Percentiles rank a stretch among this genome's conserved stretches.
Conservation (phyloP, 2,329 filamentous ascomycete species). For the Rhynchosporium secalis region DNA sequence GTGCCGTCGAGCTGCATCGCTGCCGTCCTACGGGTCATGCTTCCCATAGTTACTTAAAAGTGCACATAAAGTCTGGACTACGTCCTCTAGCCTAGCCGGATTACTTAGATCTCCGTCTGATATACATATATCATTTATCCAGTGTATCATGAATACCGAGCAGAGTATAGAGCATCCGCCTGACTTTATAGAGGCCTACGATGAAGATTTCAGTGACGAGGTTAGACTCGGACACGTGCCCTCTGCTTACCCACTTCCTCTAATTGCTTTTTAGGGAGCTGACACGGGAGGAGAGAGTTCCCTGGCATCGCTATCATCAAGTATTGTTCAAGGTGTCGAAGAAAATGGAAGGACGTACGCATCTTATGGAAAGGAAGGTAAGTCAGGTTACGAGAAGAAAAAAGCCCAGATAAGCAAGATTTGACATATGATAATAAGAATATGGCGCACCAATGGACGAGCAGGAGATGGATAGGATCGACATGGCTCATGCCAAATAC, state of each 20-base stretch:
- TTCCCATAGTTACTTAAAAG: not conserved
- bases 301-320: constrained; percentile 12
- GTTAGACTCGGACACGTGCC: not conserved
- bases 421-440: constrained; percentile 11
- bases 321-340: constrained; percentile 17
- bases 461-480: constrained; percentile 26
- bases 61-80: not conserved
- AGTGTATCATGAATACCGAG: not conserved
- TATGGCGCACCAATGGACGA: constrained; percentile 30
- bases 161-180: not conserved
- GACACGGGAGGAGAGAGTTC: constrained; percentile 10
- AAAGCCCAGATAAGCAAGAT: not conserved
- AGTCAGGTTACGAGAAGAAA: not conserved
- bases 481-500: constrained; percentile 29
- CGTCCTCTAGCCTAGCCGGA: not conserved
- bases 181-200: constrained; percentile 16
- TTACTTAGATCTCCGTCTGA: not conserved
- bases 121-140: not conserved
- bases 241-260: not conserved
- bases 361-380: constrained; percentile 11
- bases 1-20: not conserved
- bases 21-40: not conserved
- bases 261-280: not conserved
- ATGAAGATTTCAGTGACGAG: constrained; percentile 17
- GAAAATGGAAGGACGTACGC: constrained; percentile 13